phyloP scores from a whole-genome alignment of 2,329 filamentous ascomycete genomes.

The Zymoseptoria ardabiliae region DNA sequence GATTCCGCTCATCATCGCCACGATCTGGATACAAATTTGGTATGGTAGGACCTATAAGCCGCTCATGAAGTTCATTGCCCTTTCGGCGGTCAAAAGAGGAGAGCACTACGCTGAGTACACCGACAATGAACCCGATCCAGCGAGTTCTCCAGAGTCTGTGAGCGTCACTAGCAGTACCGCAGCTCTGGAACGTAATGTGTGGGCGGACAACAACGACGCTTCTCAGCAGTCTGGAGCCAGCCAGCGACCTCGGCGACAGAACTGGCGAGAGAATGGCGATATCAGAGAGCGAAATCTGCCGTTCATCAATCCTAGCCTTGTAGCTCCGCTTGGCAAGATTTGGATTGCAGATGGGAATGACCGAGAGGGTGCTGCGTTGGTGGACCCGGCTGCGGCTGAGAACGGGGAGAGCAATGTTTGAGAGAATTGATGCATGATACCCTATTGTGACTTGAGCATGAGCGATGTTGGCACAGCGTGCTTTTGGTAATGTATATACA shows the following conservation, averaged over 20 bases:
- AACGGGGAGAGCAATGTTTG: not conserved
- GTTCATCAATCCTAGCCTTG: slow-evolving; percentile 72
- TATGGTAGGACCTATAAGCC: slow-evolving; percentile 78
- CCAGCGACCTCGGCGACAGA: slow-evolving; percentile 13
- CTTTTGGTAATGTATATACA: not conserved
- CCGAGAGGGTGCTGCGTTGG: not conserved
- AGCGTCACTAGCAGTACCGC: slow-evolving; percentile 22
- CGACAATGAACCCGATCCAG: slow-evolving; percentile 32
- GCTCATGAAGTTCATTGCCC: slow-evolving; percentile 83
- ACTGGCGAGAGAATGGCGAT: slow-evolving; percentile 62
- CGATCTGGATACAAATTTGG: slow-evolving; percentile 82
- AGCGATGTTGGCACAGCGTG: not conserved
- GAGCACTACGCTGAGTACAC: slow-evolving; percentile 43
- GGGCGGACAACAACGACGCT: slow-evolving; percentile 22
- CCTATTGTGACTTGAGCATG: not conserved
- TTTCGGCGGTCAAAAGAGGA: slow-evolving; percentile 70
- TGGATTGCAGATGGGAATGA: slow-evolving; percentile 23
- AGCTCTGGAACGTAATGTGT: slow-evolving; percentile 34
- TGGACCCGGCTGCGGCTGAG: not conserved
- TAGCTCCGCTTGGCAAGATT: slow-evolving; percentile 42
- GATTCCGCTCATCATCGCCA: slow-evolving; percentile 67
- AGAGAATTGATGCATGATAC: not conserved
- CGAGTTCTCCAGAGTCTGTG: slow-evolving; percentile 15
- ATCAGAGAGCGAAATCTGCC: slow-evolving; percentile 59
- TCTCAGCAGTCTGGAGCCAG: slow-evolving; percentile 3